These are phyloP conservation scores for Teunomyces barrocoloradensis DNA, from an alignment of 805 yeast genomes.

Conservation along the genomic window DNA sequence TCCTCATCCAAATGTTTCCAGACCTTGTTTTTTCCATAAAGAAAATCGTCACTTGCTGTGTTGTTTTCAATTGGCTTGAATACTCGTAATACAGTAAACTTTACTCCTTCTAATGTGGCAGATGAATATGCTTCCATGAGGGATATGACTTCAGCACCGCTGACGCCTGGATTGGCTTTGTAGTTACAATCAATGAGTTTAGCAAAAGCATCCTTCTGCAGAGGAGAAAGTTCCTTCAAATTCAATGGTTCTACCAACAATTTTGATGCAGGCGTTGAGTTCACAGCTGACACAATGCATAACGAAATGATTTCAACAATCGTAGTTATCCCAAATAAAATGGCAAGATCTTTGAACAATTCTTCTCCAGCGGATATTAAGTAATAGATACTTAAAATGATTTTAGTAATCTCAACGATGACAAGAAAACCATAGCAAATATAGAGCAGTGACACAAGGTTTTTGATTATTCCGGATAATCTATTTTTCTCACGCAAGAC, in stretches of 20 bases:
- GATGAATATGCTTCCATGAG: conserved; percentile 1
- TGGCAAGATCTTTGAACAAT: background rate
- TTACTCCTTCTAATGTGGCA: background rate
- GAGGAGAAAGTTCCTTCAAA: background rate
- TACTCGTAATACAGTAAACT: background rate
- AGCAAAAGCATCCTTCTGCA: conserved; percentile 1
- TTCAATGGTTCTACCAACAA: background rate
- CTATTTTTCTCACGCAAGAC: background rate
- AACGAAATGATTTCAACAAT: background rate
- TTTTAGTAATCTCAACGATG: background rate
- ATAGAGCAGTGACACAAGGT: background rate
- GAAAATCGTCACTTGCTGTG: background rate
- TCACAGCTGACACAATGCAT: background rate
- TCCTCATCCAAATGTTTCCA: conserved; percentile 2
- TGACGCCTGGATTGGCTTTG: conserved; percentile 1
- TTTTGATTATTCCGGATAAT: background rate
- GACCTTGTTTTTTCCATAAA: background rate
- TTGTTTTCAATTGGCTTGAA: background rate
- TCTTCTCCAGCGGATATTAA: background rate
- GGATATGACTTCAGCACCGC: conserved; percentile 1
- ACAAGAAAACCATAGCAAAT: background rate
- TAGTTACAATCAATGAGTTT: background rate
- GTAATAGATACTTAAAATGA: background rate
- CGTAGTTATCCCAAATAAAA: background rate
- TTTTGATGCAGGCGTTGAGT: background rate